phyloP scores from a whole-genome alignment of 2,329 filamentous ascomycete genomes.

The Fusarium odoratissimum region DNA sequence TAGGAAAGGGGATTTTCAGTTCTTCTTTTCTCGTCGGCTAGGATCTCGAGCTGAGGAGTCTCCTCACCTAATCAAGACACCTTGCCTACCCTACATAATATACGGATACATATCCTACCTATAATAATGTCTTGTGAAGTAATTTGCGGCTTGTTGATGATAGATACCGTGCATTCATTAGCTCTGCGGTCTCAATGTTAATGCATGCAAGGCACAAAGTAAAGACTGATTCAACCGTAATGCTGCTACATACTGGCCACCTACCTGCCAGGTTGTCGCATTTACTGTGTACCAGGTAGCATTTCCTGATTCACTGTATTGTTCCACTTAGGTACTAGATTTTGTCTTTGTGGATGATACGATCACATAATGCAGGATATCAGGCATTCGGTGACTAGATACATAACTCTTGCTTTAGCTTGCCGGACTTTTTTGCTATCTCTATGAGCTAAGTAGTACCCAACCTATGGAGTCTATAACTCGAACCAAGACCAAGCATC shows the following conservation, averaged over 20 bases:
- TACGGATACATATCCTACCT: not conserved
- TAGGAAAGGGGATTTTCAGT: not conserved
- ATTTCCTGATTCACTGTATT: not conserved
- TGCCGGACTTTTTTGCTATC: not conserved
- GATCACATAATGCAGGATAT: constrained; percentile 3
- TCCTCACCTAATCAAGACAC: not conserved
- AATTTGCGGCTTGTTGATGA: constrained; percentile 7
- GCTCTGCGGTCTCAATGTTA: not conserved
- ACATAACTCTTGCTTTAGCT: not conserved
- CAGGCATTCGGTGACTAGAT: not conserved
- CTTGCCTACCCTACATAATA: not conserved
- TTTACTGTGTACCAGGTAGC: not conserved
- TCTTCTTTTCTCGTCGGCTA: not conserved
- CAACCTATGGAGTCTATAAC: too few relatives aligned
- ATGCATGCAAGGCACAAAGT: not conserved
- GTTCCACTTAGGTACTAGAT: not conserved
- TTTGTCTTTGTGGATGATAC: not conserved
- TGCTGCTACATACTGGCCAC: not conserved
- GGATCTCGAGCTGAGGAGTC: constrained; percentile 7
- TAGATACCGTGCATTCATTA: not conserved
- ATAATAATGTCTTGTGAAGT: not conserved
- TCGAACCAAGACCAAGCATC: constrained; percentile 14
- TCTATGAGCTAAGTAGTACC: not conserved
- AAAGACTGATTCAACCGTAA: not conserved
- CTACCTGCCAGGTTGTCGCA: not conserved